Conservation (phyloP, 2,329 filamentous ascomycete species). For the Aspergillus jensenii region DNA sequence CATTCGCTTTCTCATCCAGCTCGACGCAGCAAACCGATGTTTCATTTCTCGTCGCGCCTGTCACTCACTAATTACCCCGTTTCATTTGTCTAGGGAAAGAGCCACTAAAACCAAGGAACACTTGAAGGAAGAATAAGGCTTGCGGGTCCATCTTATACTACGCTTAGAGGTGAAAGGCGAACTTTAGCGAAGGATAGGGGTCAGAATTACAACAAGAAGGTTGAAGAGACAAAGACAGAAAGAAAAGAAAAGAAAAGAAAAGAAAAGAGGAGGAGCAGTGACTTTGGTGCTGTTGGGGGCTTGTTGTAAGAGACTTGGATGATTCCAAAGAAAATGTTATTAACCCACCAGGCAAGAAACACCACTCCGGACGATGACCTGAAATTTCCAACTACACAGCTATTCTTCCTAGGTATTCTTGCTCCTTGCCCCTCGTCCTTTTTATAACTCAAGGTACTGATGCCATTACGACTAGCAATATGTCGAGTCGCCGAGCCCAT, state of each 20-base stretch:
- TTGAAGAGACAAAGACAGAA: not conserved
- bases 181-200: not conserved
- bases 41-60: not conserved
- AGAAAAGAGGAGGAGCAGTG: conserved; percentile 1
- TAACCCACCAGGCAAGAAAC: conserved; percentile 58
- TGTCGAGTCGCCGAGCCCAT: conserved; percentile 91
- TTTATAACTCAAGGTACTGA: not conserved
- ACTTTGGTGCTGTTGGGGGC: conserved; percentile 20
- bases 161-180: not conserved
- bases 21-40: not conserved
- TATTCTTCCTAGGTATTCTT: conserved; percentile 75
- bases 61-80: not conserved
- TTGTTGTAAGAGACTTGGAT: conserved; percentile 55
- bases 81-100: not conserved
- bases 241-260: not conserved
- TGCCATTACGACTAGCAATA: conserved; percentile 61
- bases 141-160: not conserved
- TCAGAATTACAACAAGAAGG: not conserved
- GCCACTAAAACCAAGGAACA: not conserved
- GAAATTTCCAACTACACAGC: conserved; percentile 74
- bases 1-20: not conserved
- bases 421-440: not conserved
- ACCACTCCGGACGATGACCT: conserved; percentile 62
- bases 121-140: not conserved
- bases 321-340: conserved; percentile 56